phyloP scores from a whole-genome alignment of 225 moss, liverwort and hornwort species.

The Physcomitrium patens region DNA sequence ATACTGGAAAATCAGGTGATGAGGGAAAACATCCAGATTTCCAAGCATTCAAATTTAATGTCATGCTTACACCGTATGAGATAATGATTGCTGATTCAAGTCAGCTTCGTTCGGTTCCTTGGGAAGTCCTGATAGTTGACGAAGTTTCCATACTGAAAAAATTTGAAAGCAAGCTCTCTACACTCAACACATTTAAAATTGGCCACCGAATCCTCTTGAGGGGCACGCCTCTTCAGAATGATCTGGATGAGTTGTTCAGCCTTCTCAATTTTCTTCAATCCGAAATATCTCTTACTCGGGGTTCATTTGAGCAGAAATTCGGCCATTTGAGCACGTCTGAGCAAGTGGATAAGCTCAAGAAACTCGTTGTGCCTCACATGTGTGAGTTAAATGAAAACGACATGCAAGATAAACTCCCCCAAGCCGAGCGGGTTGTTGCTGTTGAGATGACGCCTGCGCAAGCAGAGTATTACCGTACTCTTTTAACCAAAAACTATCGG shows the following conservation, averaged over 20 bases:
- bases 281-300: conserved; percentile 66
- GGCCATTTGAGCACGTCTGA: conserved; percentile 58
- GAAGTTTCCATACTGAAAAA: conserved; percentile 69
- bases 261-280: conserved; percentile 78
- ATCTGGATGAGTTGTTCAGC: conserved; percentile 73
- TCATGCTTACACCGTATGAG: conserved; percentile 87
- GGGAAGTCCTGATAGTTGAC: conserved; percentile 87
- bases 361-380: conserved; percentile 75
- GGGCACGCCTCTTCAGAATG: conserved; percentile 62
- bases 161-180: conserved; percentile 66
- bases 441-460: conserved; percentile 76
- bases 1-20: conserved; percentile 37
- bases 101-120: conserved; percentile 69
- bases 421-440: conserved; percentile 69
- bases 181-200: conserved; percentile 65
- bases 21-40: conserved; percentile 45
- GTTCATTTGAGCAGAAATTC: conserved; percentile 74
- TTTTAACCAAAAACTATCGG: conserved; percentile 79
- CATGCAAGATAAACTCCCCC: conserved; percentile 62
- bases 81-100: conserved; percentile 71
- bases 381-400: conserved; percentile 80
- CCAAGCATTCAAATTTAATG: conserved; percentile 68
- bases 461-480: conserved; percentile 77
- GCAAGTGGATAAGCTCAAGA: conserved; percentile 78
- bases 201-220: conserved; percentile 77